These are phyloP conservation scores for Cucurbitaria berberidis DNA, from an alignment of 2,329 filamentous ascomycete genomes.

Conservation along the genomic window DNA sequence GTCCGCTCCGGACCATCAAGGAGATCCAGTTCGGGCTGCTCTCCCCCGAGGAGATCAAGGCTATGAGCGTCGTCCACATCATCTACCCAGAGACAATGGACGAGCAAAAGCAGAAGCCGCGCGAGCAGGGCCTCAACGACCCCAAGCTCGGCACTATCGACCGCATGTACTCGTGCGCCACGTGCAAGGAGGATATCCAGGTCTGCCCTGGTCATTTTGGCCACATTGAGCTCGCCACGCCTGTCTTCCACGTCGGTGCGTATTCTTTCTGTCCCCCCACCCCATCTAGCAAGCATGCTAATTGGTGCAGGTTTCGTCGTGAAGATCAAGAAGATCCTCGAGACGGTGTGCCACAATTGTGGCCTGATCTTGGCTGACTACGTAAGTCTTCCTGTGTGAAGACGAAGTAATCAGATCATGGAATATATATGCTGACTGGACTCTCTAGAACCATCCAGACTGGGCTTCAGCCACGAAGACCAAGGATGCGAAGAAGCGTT, in stretches of 20 bases:
- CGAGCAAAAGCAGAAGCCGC: conserved; percentile 87
- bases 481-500: conserved; percentile 92
- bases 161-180: conserved; percentile 92
- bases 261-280: conserved; percentile 8
- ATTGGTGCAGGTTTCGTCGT: conserved; percentile 79
- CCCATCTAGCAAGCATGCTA: conserved; percentile 7
- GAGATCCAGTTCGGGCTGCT: conserved; percentile 99
- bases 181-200: conserved; percentile 92
- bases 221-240: conserved; percentile 95
- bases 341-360: conserved; percentile 99
- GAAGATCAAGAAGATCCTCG: conserved; percentile 98
- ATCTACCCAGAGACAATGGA: conserved; percentile 99
- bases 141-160: conserved; percentile 96
- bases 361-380: conserved; percentile 96
- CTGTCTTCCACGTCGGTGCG: conserved; percentile 84
- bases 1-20: conserved; percentile 93
- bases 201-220: conserved; percentile 98
- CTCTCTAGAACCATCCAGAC: conserved; percentile 70
- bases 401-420: conserved; percentile 57
- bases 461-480: conserved; percentile 82
- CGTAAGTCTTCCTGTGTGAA: conserved; percentile 78
- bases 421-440: conserved; percentile 63
- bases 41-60: conserved; percentile 98
- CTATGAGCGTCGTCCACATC: conserved; percentile 95
- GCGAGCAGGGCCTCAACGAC: conserved; percentile 91